Conservation (phyloP, 768 basidiomycete genomes). For the Kwoniella sp. region DNA sequence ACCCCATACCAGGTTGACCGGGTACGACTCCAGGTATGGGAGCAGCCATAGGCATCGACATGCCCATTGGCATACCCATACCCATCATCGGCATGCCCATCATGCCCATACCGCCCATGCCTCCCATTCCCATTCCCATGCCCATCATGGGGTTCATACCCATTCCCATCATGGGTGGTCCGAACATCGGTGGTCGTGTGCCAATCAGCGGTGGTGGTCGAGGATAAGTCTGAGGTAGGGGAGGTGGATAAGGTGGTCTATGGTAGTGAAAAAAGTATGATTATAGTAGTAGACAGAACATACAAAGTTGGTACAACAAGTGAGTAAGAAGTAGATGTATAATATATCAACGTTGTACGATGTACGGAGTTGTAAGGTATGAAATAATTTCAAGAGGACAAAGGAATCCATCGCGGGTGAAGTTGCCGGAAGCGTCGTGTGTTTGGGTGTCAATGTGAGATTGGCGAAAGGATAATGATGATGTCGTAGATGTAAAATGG, state of each 20-base stretch:
- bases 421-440: background rate
- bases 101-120: slow-evolving; percentile 22
- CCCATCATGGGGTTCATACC: slow-evolving; percentile 20
- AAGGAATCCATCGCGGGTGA: background rate
- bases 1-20: slow-evolving; percentile 50
- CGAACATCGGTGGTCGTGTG: slow-evolving; percentile 32
- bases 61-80: slow-evolving; percentile 32
- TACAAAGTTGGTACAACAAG: background rate
- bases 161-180: slow-evolving; percentile 29
- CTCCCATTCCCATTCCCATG: slow-evolving; percentile 27
- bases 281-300: slow-evolving; percentile 1
- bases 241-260: slow-evolving; percentile 21
- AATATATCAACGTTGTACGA: background rate
- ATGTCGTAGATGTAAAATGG: no score
- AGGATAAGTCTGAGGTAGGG: slow-evolving; percentile 19
- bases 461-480: slow-evolving; percentile 8
- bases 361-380: background rate
- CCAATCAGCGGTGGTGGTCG: slow-evolving; percentile 25
- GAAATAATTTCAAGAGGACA: background rate
- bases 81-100: slow-evolving; percentile 40
- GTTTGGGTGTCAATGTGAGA: background rate
- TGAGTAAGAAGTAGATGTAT: slow-evolving; percentile 2
- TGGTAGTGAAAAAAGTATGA: slow-evolving; percentile 1
- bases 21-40: slow-evolving; percentile 48
- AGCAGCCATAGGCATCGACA: slow-evolving; percentile 37